Evolutionary conservation across 2,329 filamentous ascomycete species (phyloP).

Genomic region (Pseudocercospora vitis): DNA sequence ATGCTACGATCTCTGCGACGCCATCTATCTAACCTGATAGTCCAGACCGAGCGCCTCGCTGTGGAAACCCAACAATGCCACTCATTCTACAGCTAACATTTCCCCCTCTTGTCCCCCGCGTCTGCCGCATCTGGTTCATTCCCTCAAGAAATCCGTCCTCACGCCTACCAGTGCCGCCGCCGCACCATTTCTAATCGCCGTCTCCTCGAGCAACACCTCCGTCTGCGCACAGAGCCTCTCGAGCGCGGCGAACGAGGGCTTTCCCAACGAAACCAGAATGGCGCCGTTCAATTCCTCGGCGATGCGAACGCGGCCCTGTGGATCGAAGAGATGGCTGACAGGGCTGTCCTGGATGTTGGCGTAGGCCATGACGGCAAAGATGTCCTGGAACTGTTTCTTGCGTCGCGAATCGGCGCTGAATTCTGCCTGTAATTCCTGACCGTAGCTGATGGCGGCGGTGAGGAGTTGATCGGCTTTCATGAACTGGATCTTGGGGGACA

Average conservation of each 20-base stretch:
- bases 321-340: conserved; percentile 75
- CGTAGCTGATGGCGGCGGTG: conserved; percentile 72
- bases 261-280: conserved; percentile 91
- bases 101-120: too few relatives aligned
- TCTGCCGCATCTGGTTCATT: too few relatives aligned
- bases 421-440: conserved; percentile 73
- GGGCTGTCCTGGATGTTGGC: conserved; percentile 74
- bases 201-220: conserved; percentile 77
- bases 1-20: too few relatives aligned
- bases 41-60: too few relatives aligned
- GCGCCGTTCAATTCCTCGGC: conserved; percentile 93
- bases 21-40: too few relatives aligned
- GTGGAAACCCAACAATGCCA: too few relatives aligned
- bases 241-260: conserved; percentile 80
- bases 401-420: conserved; percentile 74
- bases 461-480: conserved; percentile 55
- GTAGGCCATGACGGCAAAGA: conserved; percentile 87
- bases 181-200: conserved; percentile 63
- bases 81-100: background rate
- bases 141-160: conserved; percentile 47
- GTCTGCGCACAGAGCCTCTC: conserved; percentile 87
- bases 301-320: conserved; percentile 70
- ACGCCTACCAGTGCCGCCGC: conserved; percentile 77
- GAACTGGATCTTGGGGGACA: conserved; percentile 30
- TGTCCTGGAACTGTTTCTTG: conserved; percentile 72